Conservation (phyloP, 1,284 basidiomycete genomes). For the Ganoderma leucocontextum region DNA sequence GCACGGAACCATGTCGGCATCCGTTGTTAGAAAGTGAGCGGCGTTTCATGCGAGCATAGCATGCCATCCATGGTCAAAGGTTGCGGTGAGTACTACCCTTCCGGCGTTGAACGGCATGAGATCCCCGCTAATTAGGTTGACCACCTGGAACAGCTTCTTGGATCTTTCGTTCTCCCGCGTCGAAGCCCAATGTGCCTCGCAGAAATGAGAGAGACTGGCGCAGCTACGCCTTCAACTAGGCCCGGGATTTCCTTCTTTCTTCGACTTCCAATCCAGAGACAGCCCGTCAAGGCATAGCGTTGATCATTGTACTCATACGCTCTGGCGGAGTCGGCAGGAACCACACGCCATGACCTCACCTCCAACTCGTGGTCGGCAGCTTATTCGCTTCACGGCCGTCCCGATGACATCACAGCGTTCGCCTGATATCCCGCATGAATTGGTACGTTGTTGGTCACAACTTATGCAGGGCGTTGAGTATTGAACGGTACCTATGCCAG, state of each 20-base stretch:
- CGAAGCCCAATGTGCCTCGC: background rate
- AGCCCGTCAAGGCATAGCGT: background rate
- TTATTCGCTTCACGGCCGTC: background rate
- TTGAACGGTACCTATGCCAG: background rate
- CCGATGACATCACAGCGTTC: background rate
- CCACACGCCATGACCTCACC: background rate
- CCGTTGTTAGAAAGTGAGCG: background rate
- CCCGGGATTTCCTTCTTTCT: background rate
- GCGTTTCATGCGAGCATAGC: background rate
- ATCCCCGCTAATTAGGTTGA: background rate
- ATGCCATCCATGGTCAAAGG: background rate
- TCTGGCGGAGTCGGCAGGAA: background rate
- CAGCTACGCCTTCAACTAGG: background rate
- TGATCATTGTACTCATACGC: background rate
- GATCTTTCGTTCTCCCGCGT: background rate
- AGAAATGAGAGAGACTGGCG: background rate
- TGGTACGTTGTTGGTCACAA: background rate
- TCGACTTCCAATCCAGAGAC: conserved; percentile 3
- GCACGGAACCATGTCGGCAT: background rate
- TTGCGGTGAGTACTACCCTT: background rate
- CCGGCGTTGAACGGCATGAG: background rate
- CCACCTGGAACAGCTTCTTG: background rate
- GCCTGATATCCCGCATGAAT: background rate
- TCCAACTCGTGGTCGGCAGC: background rate
- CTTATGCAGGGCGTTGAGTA: background rate